A percentile compares a stretch with the other conserved stretches of the same genome.
Evolutionary conservation across 2,329 filamentous ascomycete species (phyloP).

Genomic region (Gnomoniopsis smithogilvyi): DNA sequence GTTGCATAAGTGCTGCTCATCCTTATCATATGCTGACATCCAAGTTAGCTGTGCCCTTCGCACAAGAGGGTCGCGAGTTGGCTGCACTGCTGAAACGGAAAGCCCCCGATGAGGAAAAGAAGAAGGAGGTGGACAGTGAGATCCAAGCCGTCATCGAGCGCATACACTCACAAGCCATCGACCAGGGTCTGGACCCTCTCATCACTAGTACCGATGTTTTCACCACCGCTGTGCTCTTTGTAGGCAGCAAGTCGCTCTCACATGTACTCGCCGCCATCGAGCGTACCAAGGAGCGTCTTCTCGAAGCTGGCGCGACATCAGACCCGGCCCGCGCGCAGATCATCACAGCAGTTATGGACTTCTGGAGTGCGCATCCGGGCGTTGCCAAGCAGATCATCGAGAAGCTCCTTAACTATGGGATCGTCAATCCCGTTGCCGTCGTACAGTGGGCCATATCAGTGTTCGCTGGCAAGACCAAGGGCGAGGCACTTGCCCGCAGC

Average conservation of each 20-base stretch:
- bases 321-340: conserved; percentile 81
- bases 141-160: conserved; percentile 77
- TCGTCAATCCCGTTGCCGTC: conserved; percentile 80
- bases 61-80: conserved; percentile 79
- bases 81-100: conserved; percentile 79
- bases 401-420: conserved; percentile 96
- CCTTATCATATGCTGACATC: conserved; percentile 10
- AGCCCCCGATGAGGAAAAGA: conserved; percentile 70
- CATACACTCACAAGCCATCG: conserved; percentile 76
- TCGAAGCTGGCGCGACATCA: conserved; percentile 73
- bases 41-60: conserved; percentile 70
- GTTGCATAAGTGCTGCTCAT: conserved; percentile 63
- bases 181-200: conserved; percentile 71
- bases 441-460: conserved; percentile 81
- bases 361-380: conserved; percentile 91
- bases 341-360: conserved; percentile 82
- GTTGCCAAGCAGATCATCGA: conserved; percentile 90
- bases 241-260: conserved; percentile 92
- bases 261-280: conserved; percentile 96
- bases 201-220: conserved; percentile 91
- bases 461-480: conserved; percentile 49
- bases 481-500: conserved; percentile 65
- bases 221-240: conserved; percentile 87
- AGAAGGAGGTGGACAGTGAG: conserved; percentile 82
- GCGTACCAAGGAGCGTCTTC: conserved; percentile 83